These are phyloP conservation scores for Aechmea fasciata DNA, from an alignment of 176 grass and related monocot species.

Conservation along the genomic window DNA sequence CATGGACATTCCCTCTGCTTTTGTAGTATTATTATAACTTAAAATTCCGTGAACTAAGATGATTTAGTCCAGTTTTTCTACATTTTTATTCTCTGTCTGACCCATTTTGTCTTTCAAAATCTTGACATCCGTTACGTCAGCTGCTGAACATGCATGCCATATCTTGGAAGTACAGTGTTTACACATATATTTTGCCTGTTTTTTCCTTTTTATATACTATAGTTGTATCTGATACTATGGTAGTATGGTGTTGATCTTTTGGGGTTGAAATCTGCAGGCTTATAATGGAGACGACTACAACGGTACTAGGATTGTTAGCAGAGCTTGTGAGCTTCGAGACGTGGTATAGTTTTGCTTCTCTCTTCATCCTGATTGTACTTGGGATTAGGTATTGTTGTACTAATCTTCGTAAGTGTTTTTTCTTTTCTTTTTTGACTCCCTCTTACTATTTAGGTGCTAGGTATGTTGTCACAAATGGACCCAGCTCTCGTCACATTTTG, in stretches of 20 bases:
- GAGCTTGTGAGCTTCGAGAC: slow-evolving; percentile 91
- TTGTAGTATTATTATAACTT: too few relatives aligned
- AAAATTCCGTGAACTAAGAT: too few relatives aligned
- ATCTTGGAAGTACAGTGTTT: too few relatives aligned
- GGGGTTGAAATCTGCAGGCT: slow-evolving; percentile 27
- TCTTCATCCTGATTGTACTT: too few relatives aligned
- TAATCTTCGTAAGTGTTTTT: not conserved
- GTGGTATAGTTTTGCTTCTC: slow-evolving; percentile 46
- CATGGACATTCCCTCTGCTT: too few relatives aligned
- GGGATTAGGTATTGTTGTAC: not conserved
- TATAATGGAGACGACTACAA: slow-evolving; percentile 92
- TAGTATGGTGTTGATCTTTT: not conserved
- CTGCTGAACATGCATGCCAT: too few relatives aligned
- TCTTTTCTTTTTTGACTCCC: slow-evolving; percentile 4
- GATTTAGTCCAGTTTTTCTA: too few relatives aligned
- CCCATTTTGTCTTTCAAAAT: too few relatives aligned
- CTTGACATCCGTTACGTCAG: too few relatives aligned
- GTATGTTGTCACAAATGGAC: slow-evolving; percentile 98
- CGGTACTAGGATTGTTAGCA: slow-evolving; percentile 88
- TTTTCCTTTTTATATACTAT: not conserved
- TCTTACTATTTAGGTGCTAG: slow-evolving; percentile 52
- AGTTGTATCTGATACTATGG: slow-evolving; percentile 12
- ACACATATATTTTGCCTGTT: too few relatives aligned
- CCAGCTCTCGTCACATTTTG: slow-evolving; percentile 84
- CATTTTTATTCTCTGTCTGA: too few relatives aligned